A percentile compares a stretch with the other conserved stretches of the same genome.
Conservation (phyloP, 2,329 filamentous ascomycete genomes). For the Calonectria fujianensis region DNA sequence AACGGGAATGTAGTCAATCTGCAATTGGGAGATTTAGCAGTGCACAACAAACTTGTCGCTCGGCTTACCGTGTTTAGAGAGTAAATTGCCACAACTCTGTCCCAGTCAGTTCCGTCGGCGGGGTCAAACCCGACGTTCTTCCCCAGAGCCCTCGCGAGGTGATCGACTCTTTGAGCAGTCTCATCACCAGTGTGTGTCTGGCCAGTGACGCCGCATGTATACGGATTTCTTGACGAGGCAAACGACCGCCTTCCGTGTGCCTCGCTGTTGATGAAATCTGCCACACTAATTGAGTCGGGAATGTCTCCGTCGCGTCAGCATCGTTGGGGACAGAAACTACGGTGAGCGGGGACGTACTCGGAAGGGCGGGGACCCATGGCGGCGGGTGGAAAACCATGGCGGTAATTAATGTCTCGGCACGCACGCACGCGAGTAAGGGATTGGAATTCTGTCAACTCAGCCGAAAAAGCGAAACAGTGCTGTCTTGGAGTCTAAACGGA, state of each 20-base stretch:
- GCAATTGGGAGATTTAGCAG: neutral
- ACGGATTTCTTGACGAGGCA: neutral
- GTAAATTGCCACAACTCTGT: slow-evolving; percentile 8
- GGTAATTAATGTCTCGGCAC: neutral
- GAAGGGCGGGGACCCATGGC: neutral
- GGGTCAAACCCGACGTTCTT: neutral
- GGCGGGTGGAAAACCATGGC: slow-evolving; percentile 5
- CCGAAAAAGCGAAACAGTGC: neutral
- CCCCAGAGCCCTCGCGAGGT: neutral
- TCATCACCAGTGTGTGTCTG: neutral
- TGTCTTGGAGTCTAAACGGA: neutral
- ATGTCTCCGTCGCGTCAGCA: neutral
- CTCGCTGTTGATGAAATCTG: slow-evolving; percentile 23
- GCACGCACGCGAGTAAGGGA: neutral
- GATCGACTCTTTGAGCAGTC: slow-evolving; percentile 2
- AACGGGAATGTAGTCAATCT: slow-evolving; percentile 22
- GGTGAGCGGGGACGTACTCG: neutral
- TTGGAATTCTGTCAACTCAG: neutral
- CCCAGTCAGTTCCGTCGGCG: neutral
- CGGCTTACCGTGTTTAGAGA: slow-evolving; percentile 23
- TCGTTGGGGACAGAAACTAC: neutral
- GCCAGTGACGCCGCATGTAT: slow-evolving; percentile 11
- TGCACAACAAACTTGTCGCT: neutral
- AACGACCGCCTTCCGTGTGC: neutral
- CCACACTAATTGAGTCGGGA: neutral